Base-by-base conservation (phyloP, 257 asterid genomes). In the Ligustrum vulgare region DNA sequence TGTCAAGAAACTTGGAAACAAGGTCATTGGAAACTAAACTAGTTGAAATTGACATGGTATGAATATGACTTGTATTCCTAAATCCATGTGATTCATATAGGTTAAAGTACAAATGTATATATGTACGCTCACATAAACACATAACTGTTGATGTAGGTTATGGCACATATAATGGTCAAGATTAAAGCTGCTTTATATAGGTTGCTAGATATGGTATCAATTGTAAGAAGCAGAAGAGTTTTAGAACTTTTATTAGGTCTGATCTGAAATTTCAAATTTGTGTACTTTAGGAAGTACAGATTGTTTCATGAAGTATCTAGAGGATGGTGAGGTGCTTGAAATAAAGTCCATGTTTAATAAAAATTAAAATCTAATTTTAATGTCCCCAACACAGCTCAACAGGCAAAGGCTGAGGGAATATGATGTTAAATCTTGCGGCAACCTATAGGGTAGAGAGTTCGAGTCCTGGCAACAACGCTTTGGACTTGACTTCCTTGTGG, bases 201-300 rank as follows among this genome's bases (percentile, higher is more conserved):
- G 66, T 39, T 72, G 7, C 79, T 70, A 69, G 69, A 76, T 79
- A 68, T 75, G 76, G 77, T 36, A 58, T 60, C 54, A 73, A 31
- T 77, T 63, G 68, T 70, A 58, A 47, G 35, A 77, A 72, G 70
- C 81, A 72, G 45, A 25, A 49, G 23, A 72, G 72, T 45, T 77
- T 67, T 5, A 34, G 39, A 11, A 77, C 62, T 49, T 77, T 63
- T 39, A 73, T 75, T 69, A 69, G 66, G 69, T 81, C 41, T 71
- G 79, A 69, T 81, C 41, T 71, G 79, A 77, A 63, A 69, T 81
- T 65, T 71, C 77, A 77, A 63, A 62, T 60, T 72, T 73, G 41
- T 72, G 80, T 67, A 73, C 80, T 77, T 66, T 41, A 56, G 45
- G 68, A 62, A 72, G 77, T 65, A 78, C 83, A 51, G 8, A n/a